Percentiles rank a stretch among this genome's conserved stretches.
Evolutionary conservation across 495 filamentous ascomycete species (phyloP).

Genomic region (Schizothecium vesticola): DNA sequence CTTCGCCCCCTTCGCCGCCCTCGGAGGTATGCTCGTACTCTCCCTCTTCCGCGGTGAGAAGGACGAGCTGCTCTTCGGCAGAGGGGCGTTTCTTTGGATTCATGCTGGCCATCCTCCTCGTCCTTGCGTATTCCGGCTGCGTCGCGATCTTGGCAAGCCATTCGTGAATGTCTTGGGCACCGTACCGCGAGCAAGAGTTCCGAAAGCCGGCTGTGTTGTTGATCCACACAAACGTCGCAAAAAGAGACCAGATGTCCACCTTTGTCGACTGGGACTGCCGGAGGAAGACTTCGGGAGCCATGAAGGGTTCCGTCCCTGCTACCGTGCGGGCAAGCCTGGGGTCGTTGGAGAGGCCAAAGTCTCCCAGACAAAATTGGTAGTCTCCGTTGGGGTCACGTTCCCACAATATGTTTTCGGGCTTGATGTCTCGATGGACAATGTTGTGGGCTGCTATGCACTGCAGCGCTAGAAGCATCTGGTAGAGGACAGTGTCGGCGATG

Average conservation of each 20-base stretch:
- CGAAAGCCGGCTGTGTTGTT: slow-evolving; percentile 22
- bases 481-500: slow-evolving; percentile 20
- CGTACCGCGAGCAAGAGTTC: slow-evolving; percentile 4
- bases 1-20: neutral
- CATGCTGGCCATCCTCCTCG: slow-evolving; percentile 21
- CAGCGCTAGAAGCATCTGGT: slow-evolving; percentile 33
- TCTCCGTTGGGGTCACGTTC: slow-evolving; percentile 6
- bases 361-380: slow-evolving; percentile 31
- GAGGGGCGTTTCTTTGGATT: slow-evolving; percentile 20
- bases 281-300: slow-evolving; percentile 31
- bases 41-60: slow-evolving; percentile 9
- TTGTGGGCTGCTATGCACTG: slow-evolving; percentile 38
- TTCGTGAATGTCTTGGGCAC: slow-evolving; percentile 16
- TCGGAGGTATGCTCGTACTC: neutral
- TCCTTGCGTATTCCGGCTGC: slow-evolving; percentile 9
- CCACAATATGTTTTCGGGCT: slow-evolving; percentile 70
- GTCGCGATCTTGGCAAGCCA: slow-evolving; percentile 16
- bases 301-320: slow-evolving; percentile 26
- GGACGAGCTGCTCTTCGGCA: slow-evolving; percentile 16
- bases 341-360: slow-evolving; percentile 33
- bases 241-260: slow-evolving; percentile 41
- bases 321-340: slow-evolving; percentile 16
- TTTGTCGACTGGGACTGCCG: slow-evolving; percentile 28
- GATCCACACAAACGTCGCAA: slow-evolving; percentile 37
- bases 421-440: slow-evolving; percentile 73